These are phyloP conservation scores for Drechmeria coniospora DNA, from an alignment of 2,329 filamentous ascomycete genomes.

Conservation along the genomic window DNA sequence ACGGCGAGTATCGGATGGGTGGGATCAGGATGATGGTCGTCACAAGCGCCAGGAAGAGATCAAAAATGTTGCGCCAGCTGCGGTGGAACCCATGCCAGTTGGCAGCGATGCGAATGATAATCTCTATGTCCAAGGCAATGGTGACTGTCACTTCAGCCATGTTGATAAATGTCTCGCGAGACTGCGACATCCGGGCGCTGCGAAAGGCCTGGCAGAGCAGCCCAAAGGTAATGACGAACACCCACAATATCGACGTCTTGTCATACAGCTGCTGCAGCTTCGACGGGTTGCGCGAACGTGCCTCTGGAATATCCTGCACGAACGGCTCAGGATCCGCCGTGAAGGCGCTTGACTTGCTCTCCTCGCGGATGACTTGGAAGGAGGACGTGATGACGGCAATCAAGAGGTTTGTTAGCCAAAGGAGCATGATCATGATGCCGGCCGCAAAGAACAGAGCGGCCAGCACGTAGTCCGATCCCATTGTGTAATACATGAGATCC, in stretches of 20 bases:
- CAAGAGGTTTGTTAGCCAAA: conserved; percentile 89
- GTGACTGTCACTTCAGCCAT: conserved; percentile 63
- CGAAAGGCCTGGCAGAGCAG: conserved; percentile 66
- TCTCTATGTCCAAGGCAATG: conserved; percentile 64
- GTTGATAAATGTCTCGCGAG: conserved; percentile 49
- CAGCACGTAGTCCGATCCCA: conserved; percentile 78
- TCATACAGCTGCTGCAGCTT: conserved; percentile 56
- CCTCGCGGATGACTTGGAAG: conserved; percentile 94
- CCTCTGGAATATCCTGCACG: conserved; percentile 21
- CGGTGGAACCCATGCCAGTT: conserved; percentile 73
- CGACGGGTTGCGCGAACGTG: conserved; percentile 21
- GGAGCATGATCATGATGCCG: conserved; percentile 76
- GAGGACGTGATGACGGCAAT: conserved; percentile 98
- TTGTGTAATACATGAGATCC: conserved; percentile 86
- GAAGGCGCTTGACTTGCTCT: conserved; percentile 88
- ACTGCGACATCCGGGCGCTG: conserved; percentile 57
- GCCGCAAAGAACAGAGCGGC: conserved; percentile 64
- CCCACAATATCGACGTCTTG: conserved; percentile 63
- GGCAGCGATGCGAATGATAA: conserved; percentile 58
- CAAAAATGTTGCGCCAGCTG: conserved; percentile 61
- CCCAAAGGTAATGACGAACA: conserved; percentile 63
- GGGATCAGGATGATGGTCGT: conserved; percentile 81
- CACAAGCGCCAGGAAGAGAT: conserved; percentile 63
- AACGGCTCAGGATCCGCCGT: conserved; percentile 50
- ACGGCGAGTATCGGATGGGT: conserved; percentile 54